Evolutionary conservation across 192 early-diverging fungal genomes (phyloP), one percentile per base, ranked within the genome.

Genomic region (Podila verticillata): DNA sequence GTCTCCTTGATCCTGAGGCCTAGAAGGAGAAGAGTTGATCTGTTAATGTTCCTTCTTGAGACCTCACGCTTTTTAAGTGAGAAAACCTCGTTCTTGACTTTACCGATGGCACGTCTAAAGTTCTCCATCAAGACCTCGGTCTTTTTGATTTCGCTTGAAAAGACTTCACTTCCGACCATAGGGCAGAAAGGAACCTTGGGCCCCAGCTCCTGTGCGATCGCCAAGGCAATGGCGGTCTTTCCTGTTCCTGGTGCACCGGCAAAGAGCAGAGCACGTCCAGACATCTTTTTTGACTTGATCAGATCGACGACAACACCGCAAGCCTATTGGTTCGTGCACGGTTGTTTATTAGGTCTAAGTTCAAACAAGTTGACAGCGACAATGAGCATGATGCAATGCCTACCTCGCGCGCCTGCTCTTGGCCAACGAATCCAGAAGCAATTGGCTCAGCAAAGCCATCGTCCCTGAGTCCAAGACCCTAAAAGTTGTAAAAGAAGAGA

Each of bases 111-210:
- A 61, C 97, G 87, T 54, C 98, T 90, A 85, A 99, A 98, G 89
- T 96, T 98, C 71, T 98, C 96, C 98, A 99, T 99, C 32, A 99
- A 87, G n/a, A 99, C 96, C 80, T 98, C 98, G 0, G 98, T 98
- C 87, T 99, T 99, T 81, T 99, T 99, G 61, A 99, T 95, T 83
- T 99, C 98, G 51, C 92, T 91, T 34, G 96, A 98, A 84, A 94
- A 99, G 20, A 98, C 98, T 82, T 99, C 97, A 84, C 93, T 95
- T 48, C 98, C 98, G 12, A 98, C 96, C 95, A 98, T 98, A 48
- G 97, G 98, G 70, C 97, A 97, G 83, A 99, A 99, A 26, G 98
- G 98, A n/a, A 99, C 98, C 70, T 98, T 96, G 48, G 95, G 90
- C 4, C 98, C 98, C 51, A 99, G 90, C 73, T 99, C 98, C 81